Conservation (phyloP, 1,284 basidiomycete genomes). For the Apiotrichum gamsii region DNA sequence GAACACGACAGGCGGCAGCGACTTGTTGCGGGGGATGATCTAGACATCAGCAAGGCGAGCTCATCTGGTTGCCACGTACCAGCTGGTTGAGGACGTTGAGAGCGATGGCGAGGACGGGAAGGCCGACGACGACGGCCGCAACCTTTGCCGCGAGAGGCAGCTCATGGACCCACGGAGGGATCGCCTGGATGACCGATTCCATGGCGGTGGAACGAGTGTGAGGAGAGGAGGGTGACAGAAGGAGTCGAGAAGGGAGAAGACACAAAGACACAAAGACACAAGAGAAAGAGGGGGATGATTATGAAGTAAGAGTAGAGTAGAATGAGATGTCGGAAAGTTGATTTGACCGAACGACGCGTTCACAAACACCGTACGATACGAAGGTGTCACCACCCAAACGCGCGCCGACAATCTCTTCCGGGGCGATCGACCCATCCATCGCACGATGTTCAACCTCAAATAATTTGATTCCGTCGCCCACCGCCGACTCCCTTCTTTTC, state of each 20-base stretch:
- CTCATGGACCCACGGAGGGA: constrained; percentile 48
- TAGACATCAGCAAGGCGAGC: constrained; percentile 24
- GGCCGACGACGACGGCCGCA: constrained; percentile 38
- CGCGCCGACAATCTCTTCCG: no score
- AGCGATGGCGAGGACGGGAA: constrained; percentile 48
- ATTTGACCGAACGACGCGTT: no score
- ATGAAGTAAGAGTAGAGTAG: no score
- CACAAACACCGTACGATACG: no score
- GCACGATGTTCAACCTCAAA: no score
- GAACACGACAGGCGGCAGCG: constrained; percentile 68
- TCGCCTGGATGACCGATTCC: constrained; percentile 47
- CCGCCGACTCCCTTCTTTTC: no score
- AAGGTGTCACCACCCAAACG: no score
- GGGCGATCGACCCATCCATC: no score
- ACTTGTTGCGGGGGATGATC: constrained; percentile 56
- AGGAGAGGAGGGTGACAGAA: background rate
- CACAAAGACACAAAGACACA: background rate
- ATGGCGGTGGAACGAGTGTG: constrained; percentile 1
- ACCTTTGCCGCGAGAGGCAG: constrained; percentile 12
- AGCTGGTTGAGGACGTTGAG: constrained; percentile 60
- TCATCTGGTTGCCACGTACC: constrained; percentile 48
- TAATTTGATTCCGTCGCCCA: no score
- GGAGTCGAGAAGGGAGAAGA: background rate
- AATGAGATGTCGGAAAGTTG: no score
- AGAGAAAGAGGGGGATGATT: background rate